These are phyloP conservation scores for Xylaria sp. DNA, from an alignment of 2,329 filamentous ascomycete species.

Conservation along the genomic window DNA sequence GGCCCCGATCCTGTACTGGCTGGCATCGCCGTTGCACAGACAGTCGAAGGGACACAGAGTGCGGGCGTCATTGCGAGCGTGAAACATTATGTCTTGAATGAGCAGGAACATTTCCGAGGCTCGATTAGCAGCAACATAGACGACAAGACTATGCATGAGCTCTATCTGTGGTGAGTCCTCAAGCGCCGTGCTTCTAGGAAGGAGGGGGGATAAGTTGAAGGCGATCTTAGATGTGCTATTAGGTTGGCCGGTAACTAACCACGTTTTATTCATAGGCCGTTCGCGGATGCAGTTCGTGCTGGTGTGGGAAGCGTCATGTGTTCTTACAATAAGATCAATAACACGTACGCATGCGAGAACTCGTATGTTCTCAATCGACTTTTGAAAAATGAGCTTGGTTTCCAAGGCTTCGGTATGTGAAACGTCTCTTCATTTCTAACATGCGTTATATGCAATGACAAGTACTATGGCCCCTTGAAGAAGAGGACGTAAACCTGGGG, in stretches of 20 bases:
- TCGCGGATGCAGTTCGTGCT: constrained; percentile 75
- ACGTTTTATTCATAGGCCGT: constrained; percentile 62
- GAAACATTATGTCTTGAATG: constrained; percentile 76
- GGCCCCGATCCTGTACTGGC: constrained; percentile 80
- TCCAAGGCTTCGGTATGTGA: constrained; percentile 75
- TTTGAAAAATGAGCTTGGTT: constrained; percentile 81
- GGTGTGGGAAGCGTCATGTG: constrained; percentile 73
- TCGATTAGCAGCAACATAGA: constrained; percentile 66
- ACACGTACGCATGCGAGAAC: constrained; percentile 82
- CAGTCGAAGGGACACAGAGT: constrained; percentile 80
- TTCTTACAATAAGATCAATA: constrained; percentile 81
- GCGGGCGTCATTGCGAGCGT: constrained; percentile 81
- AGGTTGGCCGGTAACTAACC: neutral
- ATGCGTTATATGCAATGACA: neutral
- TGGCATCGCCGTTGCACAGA: constrained; percentile 76
- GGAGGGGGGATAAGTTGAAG: too few relatives aligned
- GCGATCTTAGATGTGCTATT: too few relatives aligned
- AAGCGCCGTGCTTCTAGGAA: neutral
- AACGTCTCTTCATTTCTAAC: neutral
- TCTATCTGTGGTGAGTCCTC: constrained; percentile 69
- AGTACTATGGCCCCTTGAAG: neutral
- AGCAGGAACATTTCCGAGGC: constrained; percentile 61
- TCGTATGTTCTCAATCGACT: constrained; percentile 78
- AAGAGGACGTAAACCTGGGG: neutral
- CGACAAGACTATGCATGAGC: constrained; percentile 78